Percentiles rank a stretch among this genome's conserved stretches.
Evolutionary conservation across 208 protist species (phyloP).

Genomic region (Tetramitus jugosus): DNA sequence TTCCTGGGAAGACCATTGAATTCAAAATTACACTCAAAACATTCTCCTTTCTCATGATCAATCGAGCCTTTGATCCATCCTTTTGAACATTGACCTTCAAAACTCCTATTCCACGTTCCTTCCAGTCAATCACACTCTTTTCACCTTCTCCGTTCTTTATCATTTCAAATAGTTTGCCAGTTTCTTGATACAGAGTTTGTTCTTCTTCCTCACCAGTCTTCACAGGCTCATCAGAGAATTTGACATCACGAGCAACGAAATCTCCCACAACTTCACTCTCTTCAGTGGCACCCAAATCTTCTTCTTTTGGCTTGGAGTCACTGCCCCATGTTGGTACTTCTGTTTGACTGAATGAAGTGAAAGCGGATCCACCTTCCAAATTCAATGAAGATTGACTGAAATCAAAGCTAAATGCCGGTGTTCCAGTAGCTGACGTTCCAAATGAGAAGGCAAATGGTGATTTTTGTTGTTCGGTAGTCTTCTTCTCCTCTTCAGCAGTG

Average conservation of each 20-base stretch:
- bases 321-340: background rate
- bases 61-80: background rate
- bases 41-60: background rate
- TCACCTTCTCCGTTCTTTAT: background rate
- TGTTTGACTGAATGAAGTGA: background rate
- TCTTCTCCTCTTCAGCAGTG: background rate
- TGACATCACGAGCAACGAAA: background rate
- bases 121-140: background rate
- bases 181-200: background rate
- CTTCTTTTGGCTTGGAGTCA: background rate
- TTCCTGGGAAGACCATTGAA: background rate
- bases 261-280: background rate
- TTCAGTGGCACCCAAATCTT: background rate
- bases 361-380: background rate
- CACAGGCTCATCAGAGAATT: too few relatives aligned
- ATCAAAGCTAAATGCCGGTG: background rate
- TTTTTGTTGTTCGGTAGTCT: too few relatives aligned
- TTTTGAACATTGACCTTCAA: background rate
- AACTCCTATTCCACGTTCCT: background rate
- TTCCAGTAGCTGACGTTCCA: background rate
- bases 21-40: background rate
- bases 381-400: background rate
- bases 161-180: background rate
- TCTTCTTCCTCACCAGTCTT: background rate
- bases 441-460: background rate